These are phyloP conservation scores for Pestalotiopsis sp. DNA, from an alignment of 2,329 filamentous ascomycete species.

Conservation along the genomic window DNA sequence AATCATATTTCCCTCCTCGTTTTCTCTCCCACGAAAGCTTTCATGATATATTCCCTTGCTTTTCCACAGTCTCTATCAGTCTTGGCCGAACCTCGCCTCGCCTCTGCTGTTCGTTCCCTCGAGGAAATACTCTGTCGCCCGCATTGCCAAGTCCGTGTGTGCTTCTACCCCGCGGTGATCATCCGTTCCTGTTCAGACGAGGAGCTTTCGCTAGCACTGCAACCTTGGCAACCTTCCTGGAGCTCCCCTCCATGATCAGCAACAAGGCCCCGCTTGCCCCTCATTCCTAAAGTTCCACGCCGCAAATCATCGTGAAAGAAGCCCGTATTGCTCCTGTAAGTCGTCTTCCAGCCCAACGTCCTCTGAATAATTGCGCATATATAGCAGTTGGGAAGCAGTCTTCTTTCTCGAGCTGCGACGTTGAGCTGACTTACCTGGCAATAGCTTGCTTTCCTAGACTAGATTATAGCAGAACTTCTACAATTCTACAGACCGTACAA, in stretches of 20 bases:
- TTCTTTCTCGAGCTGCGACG: background rate
- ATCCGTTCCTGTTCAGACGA: background rate
- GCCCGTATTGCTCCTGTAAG: background rate
- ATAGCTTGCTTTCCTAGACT: conserved; percentile 4
- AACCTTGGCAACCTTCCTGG: background rate
- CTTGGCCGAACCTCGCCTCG: background rate
- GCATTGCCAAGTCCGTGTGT: background rate
- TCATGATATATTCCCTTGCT: background rate
- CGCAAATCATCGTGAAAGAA: background rate
- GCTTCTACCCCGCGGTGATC: conserved; percentile 10
- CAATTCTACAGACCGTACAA: background rate
- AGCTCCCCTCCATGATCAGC: background rate
- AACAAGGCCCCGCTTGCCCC: background rate
- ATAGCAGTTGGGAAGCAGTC: too few species aligned
- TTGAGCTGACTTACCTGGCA: background rate
- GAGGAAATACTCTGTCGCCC: background rate
- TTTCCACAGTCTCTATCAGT: background rate
- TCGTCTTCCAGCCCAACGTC: background rate
- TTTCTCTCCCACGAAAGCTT: background rate
- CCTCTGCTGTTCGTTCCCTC: background rate
- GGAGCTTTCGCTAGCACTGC: background rate
- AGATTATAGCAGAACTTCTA: background rate
- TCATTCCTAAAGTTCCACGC: background rate
- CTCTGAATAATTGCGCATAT: too few species aligned
- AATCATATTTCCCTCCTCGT: background rate